Conservation (phyloP, 176 grass and related monocot genomes). For the Eragrostis curvula region DNA sequence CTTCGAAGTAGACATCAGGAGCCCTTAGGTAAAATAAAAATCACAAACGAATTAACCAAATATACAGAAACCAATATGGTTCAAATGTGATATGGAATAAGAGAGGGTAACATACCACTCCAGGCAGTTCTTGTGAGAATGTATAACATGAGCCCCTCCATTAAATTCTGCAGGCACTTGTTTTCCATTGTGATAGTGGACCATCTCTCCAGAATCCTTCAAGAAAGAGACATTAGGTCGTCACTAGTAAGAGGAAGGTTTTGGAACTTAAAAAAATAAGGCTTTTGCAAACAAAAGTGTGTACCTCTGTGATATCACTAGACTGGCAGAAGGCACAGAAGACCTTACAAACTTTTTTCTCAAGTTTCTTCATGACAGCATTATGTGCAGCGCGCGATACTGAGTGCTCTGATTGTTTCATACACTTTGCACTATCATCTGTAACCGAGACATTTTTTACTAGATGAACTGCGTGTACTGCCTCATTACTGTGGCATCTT, state of each 20-base stretch:
- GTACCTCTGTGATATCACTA: constrained; percentile 72
- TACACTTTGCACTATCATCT: not conserved
- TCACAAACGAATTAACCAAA: constrained; percentile 16
- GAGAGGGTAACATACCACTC: constrained; percentile 68
- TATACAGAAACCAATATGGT: not conserved
- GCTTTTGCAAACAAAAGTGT: not conserved
- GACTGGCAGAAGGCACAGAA: constrained; percentile 87
- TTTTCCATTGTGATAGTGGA: constrained; percentile 75
- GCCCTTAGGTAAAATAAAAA: constrained; percentile 58
- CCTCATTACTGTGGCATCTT: constrained; percentile 25
- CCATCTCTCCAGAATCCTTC: constrained; percentile 90
- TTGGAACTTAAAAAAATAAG: not conserved
- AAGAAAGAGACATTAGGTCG: constrained; percentile 16
- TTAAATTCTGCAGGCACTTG: constrained; percentile 58
- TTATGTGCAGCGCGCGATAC: constrained; percentile 16
- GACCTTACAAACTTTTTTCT: constrained; percentile 47
- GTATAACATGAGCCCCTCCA: constrained; percentile 58
- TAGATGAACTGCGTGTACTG: not conserved
- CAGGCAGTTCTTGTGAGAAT: constrained; percentile 88
- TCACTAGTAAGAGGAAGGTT: constrained; percentile 10
- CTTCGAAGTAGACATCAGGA: constrained; percentile 95
- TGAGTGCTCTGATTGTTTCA: constrained; percentile 16
- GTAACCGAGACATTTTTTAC: constrained; percentile 29
- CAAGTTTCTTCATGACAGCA: constrained; percentile 62
- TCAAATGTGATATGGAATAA: not conserved